Evolutionary conservation across 306 rosid species (phyloP), one percentile per base, ranked within the genome.

Genomic region (Gastrolobium bilobum): DNA sequence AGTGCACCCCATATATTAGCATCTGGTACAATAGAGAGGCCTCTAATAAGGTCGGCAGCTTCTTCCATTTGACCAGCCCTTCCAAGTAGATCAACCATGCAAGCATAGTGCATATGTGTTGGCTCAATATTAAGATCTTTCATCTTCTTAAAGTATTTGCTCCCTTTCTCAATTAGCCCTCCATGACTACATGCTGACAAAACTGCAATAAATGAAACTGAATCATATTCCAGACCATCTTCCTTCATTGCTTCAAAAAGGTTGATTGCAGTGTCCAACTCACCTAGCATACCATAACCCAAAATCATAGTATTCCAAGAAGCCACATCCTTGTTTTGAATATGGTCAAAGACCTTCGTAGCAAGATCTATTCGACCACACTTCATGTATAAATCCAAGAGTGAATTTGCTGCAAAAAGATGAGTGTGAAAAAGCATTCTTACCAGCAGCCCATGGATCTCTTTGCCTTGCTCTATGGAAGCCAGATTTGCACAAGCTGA

Each of bases 231-330:
- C 57, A 92, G 85, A 8, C 84, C 78, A 50, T 86, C 88, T 80
- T 80, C 87, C 75, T 69, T 87, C 93, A 92, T 92, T 76, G 84
- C 88, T 71, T 92, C 98, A 75, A 94, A 94, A 35, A 79, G 87
- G 79, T 68, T 62, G 38, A 94, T 84, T 73, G 98, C 94, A 75
- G 80, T 88, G 51, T 86, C 89, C 63, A 90, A 53, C 75, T 92
- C 94, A 56, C 98, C 98, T 14, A 85, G 79, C 96, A 92, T 92
- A 82, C 97, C 98, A 43, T 86, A 88, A 10, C 97, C 98, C 74
- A 92, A 88, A 83, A 94, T 94, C 97, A 94, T 94, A 14, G 97
- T 91, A 90, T 94, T 94, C 98, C 98, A 94, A 34, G 98, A 92
- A 34, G 93, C 92, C 44, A 82, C 92, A 75, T 94, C 95, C 83